Percentiles rank a stretch among this genome's conserved stretches.
Conservation (phyloP, 139 green algal species). For the Chlamydomonas sp. region DNA sequence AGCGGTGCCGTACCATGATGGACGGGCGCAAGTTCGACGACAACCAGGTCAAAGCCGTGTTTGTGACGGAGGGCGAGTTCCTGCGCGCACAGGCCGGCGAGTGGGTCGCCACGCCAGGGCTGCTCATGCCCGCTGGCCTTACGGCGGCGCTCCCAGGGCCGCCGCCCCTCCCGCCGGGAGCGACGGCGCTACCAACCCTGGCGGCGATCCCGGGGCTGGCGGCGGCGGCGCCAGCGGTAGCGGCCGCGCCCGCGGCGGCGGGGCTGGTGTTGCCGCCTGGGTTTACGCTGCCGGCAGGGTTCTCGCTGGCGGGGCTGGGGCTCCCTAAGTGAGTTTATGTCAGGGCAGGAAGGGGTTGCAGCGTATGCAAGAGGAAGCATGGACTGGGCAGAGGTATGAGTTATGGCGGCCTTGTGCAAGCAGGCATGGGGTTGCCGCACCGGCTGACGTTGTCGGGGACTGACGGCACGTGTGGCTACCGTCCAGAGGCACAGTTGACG, state of each 20-base stretch:
- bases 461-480: too few species aligned
- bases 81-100: slow-evolving; percentile 60
- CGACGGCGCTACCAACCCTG: background rate
- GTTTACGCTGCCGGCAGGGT: slow-evolving; percentile 24
- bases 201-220: background rate
- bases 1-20: slow-evolving; percentile 67
- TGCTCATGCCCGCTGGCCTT: slow-evolving; percentile 4
- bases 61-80: slow-evolving; percentile 74
- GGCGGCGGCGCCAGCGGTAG: background rate
- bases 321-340: slow-evolving; percentile 1
- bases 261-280: background rate
- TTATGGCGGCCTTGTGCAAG: too few species aligned
- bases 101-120: slow-evolving; percentile 63
- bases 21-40: slow-evolving; percentile 83
- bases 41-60: slow-evolving; percentile 67
- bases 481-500: too few species aligned
- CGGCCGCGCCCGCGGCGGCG: background rate
- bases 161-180: background rate
- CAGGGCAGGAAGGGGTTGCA: too few species aligned
- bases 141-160: background rate
- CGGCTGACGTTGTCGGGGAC: too few species aligned
- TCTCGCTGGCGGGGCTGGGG: slow-evolving; percentile 22
- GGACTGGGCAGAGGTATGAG: too few species aligned
- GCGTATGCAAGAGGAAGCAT: too few species aligned
- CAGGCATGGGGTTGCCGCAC: too few species aligned